Base-by-base conservation (phyloP, 768 basidiomycete species). In the Coprinopsis sp. region DNA sequence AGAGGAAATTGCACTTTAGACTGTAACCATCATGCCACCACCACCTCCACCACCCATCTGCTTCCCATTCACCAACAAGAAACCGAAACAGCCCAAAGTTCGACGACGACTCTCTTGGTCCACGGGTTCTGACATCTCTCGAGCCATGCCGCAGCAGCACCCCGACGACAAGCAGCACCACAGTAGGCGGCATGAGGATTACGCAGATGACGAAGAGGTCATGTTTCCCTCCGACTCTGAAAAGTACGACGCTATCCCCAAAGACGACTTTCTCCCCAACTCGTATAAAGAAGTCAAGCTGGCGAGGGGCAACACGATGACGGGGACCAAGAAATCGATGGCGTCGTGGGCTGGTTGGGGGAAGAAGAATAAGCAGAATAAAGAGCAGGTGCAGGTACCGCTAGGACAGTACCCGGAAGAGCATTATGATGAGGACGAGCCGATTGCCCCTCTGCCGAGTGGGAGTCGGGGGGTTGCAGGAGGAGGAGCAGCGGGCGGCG, bases 211-310 rank as follows among this genome's bases (percentile, higher is more conserved):
- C 1, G 75, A 76, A 42, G 74, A 72, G 51, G 63, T 84, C 16
- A 71, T 76, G 2, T 84, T 83, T 54, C 71, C 71, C 51, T 71
- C 79, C 0, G 82, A 84, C 58, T 79, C 81, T 1, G 82, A 84
- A 52, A 67, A 67, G 37, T 84, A 82, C 61, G 78, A 79, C 47
- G 71, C 72, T 21, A 60, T 70, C 3, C 68, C 71, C 6, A 52
- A 58, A 12, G 56, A n/a, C n/a, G n/a, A n/a, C n/a, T 63, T 13
- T 49, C 69, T 11, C 65, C 64, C 2, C 64, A 64, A 13, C 47
- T 66, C 27, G 48, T 59, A 48, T 62, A 60, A 34, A 65, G 63
- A 19, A 18, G 19, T 33, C 66, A 74, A 71, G 53, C 64, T 77
- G 18, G 61, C 63, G 1, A 73, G 79, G 45, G 67, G 70, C 2